phyloP scores from a whole-genome alignment of 495 filamentous ascomycete species.

The Aspergillus incahuasiensis region DNA sequence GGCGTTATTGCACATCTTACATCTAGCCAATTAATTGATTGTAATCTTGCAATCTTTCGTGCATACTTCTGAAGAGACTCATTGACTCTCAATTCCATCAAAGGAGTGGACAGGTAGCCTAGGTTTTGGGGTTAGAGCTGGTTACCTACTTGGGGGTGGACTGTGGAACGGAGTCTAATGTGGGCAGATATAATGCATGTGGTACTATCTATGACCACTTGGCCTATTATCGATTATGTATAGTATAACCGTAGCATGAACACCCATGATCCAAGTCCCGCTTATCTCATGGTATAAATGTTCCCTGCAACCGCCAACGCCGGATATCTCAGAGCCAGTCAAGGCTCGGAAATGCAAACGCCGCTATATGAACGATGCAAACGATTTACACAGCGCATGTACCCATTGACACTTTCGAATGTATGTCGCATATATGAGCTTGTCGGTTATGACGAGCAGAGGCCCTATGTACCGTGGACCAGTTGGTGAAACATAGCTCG shows the following conservation, averaged over 20 bases:
- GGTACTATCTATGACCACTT: constrained; percentile 16
- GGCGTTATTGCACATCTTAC: background rate
- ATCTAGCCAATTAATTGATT: background rate
- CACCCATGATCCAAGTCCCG: constrained; percentile 23
- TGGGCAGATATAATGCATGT: constrained; percentile 11
- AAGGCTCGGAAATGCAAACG: constrained; percentile 6
- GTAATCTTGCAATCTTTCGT: too few relatives aligned
- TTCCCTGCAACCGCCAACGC: constrained; percentile 6
- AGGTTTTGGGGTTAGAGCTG: too few relatives aligned
- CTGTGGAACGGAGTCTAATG: background rate
- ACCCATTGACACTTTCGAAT: background rate
- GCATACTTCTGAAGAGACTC: too few relatives aligned
- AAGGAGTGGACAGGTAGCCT: too few relatives aligned
- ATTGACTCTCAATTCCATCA: too few relatives aligned
- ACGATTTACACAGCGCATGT: background rate
- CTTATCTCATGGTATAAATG: constrained; percentile 22
- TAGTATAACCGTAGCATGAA: constrained; percentile 16
- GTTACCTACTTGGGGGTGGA: too few relatives aligned
- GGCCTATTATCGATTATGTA: constrained; percentile 23
- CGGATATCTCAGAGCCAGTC: constrained; percentile 6
- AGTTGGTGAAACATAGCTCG: background rate
- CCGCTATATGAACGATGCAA: constrained; percentile 7
- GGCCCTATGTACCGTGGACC: background rate
- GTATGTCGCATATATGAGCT: background rate
- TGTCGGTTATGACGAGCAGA: background rate